Evolutionary conservation across 495 filamentous ascomycete species (phyloP).

Genomic region (Cairneyella variabilis): DNA sequence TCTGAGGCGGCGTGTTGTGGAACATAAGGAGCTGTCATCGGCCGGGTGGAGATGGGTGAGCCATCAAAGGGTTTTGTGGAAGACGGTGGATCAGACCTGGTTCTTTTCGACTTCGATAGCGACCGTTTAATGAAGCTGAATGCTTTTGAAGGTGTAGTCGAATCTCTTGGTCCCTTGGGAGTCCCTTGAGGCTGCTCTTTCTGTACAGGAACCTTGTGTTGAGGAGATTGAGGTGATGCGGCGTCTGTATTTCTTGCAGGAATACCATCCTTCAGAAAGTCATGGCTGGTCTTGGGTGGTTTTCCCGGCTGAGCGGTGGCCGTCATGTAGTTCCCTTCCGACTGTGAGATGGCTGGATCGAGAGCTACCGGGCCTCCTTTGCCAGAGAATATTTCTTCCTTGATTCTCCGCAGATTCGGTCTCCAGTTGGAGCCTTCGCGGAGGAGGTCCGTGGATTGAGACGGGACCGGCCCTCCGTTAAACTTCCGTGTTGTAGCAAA

Average conservation of each 20-base stretch:
- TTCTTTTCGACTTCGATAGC: background rate
- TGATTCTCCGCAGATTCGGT: background rate
- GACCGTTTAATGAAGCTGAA: background rate
- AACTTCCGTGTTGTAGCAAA: background rate
- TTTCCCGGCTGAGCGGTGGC: no score
- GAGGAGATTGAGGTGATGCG: background rate
- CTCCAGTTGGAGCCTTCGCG: background rate
- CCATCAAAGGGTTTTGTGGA: background rate
- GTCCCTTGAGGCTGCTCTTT: no score
- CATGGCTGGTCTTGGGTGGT: background rate
- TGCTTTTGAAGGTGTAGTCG: background rate
- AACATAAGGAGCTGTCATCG: constrained; percentile 1
- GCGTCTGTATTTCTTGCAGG: background rate
- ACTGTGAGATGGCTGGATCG: no score
- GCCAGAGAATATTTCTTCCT: background rate
- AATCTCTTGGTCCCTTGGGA: background rate
- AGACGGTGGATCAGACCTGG: background rate
- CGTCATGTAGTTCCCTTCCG: no score
- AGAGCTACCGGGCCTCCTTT: no score
- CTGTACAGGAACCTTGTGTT: background rate
- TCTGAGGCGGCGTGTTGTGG: constrained; percentile 5
- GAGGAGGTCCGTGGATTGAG: background rate
- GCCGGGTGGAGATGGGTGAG: background rate
- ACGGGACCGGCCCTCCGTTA: background rate
- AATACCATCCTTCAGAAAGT: background rate